Base-by-base conservation (phyloP, 257 asterid genomes). In the Solanum boliviense region DNA sequence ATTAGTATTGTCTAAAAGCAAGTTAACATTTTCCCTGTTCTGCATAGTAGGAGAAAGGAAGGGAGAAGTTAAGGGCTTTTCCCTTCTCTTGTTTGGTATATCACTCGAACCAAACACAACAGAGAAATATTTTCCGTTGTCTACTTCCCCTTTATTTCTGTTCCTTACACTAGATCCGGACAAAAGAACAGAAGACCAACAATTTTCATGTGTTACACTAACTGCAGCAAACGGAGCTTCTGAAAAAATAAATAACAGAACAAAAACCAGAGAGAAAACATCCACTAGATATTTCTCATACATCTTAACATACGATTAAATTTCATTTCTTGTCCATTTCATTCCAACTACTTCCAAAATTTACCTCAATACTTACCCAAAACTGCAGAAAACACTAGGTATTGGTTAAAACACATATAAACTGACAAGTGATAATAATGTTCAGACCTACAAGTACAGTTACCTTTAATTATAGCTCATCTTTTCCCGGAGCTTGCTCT, bases 401-500 rank as follows among this genome's bases (percentile, higher is more conserved):
- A 44, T 44, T 44, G 52, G 16, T 44, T 44, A 44, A 44, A 44
- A 44, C 52, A 44, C 52, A 44, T 44, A 44, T 44, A 44, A 44
- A 44, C 56, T 46, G 56, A 25, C 62, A 39, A 39, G 67, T 79
- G 38, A 29, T 46, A 48, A 18, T 27, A 81, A 46, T 48, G 29
- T 46, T 81, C 67, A 27, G 29, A 44, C 18, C 39, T 27, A 27
- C 29, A 81, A 18, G 20, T 46, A 27, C 27, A 18, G 18, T 81
- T 81, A 81, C 85, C 91, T 93, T 89, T 70, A 83, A 72, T 89
- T 89, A 96, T 70, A 96, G 95, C 92, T 95, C 98, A 9, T 96
- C 99, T 58, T 94, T 94, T 48, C 82, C 83, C 6, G 94, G 82
- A 85, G 91, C 93, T 31, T 90, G 86, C 70, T 91, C 89, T 9